Conservation (phyloP, 768 basidiomycete species). For the Mycena galopus region DNA sequence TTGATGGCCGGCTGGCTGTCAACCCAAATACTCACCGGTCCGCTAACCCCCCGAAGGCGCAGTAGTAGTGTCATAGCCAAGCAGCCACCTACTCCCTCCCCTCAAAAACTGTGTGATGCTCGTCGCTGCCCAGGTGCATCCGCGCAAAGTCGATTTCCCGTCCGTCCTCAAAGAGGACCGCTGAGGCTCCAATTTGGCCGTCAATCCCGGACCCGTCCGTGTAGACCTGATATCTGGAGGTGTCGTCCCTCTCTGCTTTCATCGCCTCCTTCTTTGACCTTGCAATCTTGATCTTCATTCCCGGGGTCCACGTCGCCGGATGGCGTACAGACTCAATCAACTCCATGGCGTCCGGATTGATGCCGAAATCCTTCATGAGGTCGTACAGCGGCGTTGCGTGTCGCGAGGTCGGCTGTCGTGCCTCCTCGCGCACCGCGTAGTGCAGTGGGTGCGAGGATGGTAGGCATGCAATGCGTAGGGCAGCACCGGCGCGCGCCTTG, state of each 20-base stretch:
- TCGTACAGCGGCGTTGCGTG: background rate
- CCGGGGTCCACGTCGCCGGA: background rate
- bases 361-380: too few species aligned
- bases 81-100: background rate
- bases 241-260: background rate
- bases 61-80: background rate
- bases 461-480: background rate
- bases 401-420: background rate
- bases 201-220: too few species aligned
- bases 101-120: too few species aligned
- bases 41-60: background rate
- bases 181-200: background rate
- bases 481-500: background rate
- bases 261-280: conserved; percentile 16
- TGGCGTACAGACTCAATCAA: background rate
- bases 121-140: too few species aligned
- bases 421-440: background rate
- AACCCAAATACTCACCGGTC: background rate
- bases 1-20: background rate
- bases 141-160: too few species aligned
- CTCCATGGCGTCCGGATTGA: too few species aligned
- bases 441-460: background rate
- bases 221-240: too few species aligned
- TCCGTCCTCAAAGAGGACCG: too few species aligned
- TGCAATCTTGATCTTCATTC: background rate